Conservation (phyloP, 306 rosid species). For the Argentina anserina region DNA sequence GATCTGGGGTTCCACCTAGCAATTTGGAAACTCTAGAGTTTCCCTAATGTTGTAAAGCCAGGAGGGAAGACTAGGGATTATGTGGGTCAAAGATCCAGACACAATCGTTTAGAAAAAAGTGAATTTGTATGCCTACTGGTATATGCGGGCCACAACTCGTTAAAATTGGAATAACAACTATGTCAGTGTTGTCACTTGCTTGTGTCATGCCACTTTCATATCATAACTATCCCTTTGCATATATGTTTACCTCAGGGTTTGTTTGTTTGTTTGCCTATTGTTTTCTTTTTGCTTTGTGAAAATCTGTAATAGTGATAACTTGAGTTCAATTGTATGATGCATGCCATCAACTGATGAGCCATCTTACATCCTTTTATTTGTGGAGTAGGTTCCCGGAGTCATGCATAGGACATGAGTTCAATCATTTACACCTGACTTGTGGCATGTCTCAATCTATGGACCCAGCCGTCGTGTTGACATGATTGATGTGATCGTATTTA, state of each 20-base stretch:
- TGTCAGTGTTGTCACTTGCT: not conserved
- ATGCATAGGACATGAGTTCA: slow-evolving; percentile 9
- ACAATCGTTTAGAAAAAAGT: too few species aligned
- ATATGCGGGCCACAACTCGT: not conserved
- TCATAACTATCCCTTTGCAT: not conserved
- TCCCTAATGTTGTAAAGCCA: too few species aligned
- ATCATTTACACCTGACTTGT: slow-evolving; percentile 4
- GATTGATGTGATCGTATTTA: not conserved
- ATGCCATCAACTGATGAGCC: not conserved
- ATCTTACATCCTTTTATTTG: not conserved
- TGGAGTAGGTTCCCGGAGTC: slow-evolving; percentile 16
- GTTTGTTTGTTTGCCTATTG: not conserved
- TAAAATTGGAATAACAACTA: not conserved
- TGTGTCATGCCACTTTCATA: not conserved
- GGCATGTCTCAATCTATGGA: slow-evolving; percentile 15
- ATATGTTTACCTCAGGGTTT: not conserved
- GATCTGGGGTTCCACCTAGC: too few species aligned
- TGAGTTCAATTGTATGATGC: not conserved
- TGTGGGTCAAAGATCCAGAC: too few species aligned
- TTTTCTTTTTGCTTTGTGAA: not conserved
- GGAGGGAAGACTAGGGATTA: too few species aligned
- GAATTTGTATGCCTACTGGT: not conserved
- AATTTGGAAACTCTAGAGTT: too few species aligned
- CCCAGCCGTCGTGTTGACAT: slow-evolving; percentile 14
- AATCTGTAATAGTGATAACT: not conserved